phyloP scores from a whole-genome alignment of 805 yeast species.

The Hermanozyma aechmeae region DNA sequence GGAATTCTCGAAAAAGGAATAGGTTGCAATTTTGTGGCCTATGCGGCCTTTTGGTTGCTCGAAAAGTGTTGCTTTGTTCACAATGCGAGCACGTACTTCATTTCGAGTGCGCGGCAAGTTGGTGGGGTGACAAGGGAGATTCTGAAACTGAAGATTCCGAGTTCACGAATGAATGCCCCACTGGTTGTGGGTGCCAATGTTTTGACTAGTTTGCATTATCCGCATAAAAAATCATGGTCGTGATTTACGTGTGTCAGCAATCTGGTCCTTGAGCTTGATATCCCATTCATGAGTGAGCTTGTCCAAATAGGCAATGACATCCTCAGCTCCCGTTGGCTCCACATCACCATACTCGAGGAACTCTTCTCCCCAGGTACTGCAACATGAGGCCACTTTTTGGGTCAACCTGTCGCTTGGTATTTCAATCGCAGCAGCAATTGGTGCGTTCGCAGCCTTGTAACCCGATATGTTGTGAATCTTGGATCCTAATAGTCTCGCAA shows the following conservation, averaged over 20 bases:
- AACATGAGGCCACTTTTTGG: slow-evolving; percentile 65
- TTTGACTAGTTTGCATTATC: too few relatives aligned
- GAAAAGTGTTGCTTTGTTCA: slow-evolving; percentile 58
- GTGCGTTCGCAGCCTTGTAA: slow-evolving; percentile 83
- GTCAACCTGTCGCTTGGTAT: too few relatives aligned
- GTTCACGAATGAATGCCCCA: slow-evolving; percentile 47
- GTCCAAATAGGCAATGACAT: slow-evolving; percentile 58
- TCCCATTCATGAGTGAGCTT: slow-evolving; percentile 61
- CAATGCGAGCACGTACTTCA: slow-evolving; percentile 76
- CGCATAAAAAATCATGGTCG: too few relatives aligned
- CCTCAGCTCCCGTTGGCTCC: slow-evolving; percentile 56
- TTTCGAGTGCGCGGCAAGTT: slow-evolving; percentile 63
- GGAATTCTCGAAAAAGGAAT: slow-evolving; percentile 20
- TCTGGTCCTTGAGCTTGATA: slow-evolving; percentile 62
- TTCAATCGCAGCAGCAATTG: slow-evolving; percentile 49
- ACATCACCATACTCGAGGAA: slow-evolving; percentile 47
- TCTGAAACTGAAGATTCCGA: slow-evolving; percentile 1
- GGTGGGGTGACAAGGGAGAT: slow-evolving; percentile 20
- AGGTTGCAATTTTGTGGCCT: slow-evolving; percentile 44
- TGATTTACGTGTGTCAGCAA: slow-evolving; percentile 39
- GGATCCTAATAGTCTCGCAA: slow-evolving; percentile 77
- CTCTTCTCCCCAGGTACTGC: slow-evolving; percentile 55
- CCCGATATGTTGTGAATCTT: slow-evolving; percentile 87
- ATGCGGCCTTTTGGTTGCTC: slow-evolving; percentile 54
- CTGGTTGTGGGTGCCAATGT: slow-evolving; percentile 82